Evolutionary conservation across 352 stramenopile species (phyloP).

Genomic region (Nothophytophthora sp.): DNA sequence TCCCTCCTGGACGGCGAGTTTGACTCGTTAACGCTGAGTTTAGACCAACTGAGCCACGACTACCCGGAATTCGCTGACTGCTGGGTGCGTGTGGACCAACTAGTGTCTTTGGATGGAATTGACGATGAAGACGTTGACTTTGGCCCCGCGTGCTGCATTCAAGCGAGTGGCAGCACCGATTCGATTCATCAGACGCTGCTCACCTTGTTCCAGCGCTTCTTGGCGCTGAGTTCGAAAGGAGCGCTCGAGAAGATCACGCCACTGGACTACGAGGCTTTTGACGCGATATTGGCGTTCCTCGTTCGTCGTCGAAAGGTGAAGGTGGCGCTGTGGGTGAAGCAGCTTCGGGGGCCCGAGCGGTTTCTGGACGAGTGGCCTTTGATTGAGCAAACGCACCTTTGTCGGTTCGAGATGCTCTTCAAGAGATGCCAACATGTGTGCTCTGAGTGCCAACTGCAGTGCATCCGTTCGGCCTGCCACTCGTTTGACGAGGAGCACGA

Average conservation of each 20-base stretch:
- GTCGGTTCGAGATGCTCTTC: slow-evolving; percentile 26
- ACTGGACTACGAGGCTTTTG: slow-evolving; percentile 30
- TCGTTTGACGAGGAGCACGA: slow-evolving; percentile 30
- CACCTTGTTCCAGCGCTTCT: slow-evolving; percentile 25
- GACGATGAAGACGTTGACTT: slow-evolving; percentile 33
- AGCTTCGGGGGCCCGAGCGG: slow-evolving; percentile 23
- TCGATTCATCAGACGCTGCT: slow-evolving; percentile 7
- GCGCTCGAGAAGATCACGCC: slow-evolving; percentile 20
- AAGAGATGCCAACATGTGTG: slow-evolving; percentile 36
- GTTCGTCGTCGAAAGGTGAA: slow-evolving; percentile 37
- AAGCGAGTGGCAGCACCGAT: background rate
- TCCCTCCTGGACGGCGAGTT: slow-evolving; percentile 7
- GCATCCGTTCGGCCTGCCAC: slow-evolving; percentile 35
- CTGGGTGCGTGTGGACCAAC: slow-evolving; percentile 16
- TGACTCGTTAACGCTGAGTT: slow-evolving; percentile 1
- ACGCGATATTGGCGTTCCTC: slow-evolving; percentile 36
- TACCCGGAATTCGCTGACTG: slow-evolving; percentile 17
- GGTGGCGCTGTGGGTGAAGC: slow-evolving; percentile 31
- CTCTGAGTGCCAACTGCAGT: slow-evolving; percentile 35
- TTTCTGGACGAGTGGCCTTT: slow-evolving; percentile 38
- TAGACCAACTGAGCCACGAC: slow-evolving; percentile 16
- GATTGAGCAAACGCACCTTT: slow-evolving; percentile 22
- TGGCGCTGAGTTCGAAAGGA: slow-evolving; percentile 19
- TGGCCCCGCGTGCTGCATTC: slow-evolving; percentile 8
- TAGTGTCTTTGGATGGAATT: slow-evolving; percentile 16